Evolutionary conservation across 371 early-diverging fungal species (phyloP), one percentile per base, ranked within the genome.

Genomic region (Apophysomyces elegans): DNA sequence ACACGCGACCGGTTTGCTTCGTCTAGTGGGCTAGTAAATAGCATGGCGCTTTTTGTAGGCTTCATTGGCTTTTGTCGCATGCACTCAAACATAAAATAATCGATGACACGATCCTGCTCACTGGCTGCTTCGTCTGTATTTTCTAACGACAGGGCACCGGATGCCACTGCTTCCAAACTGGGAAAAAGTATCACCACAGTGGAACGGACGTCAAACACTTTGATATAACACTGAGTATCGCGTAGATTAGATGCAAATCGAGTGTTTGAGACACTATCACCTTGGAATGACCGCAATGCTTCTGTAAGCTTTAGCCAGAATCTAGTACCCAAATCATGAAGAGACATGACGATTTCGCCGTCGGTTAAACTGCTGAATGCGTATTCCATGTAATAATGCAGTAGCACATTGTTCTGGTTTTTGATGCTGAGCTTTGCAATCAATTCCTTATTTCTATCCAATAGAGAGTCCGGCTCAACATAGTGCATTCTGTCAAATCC

Each of bases 191-290:
- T 74, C n/a, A 91, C 73, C 13, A 90, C 71, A 70, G 91, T 88
- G 2, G 87, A 84, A 14, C 87, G 78, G 6, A 83, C 69, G 50
- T 87, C 85, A 56, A 86, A 78, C 6, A 86, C 77, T 66, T 90
- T 90, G 59, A 93, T 89, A 75, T 89, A 91, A 59, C 93, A 91
- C 16, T 86, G 77, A 37, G 82, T 82, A 14, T 89, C 71, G 12
- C 70, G 63, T 6, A 84, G 59, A 61, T 78, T 71, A 37, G 72
- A 61, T 9, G 68, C 57, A 16, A 68, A 57, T 7, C 67, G 62
- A n/a, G 68, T 44, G 4, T 77, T 73, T 13, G 74, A 78, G 21
- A 74, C 44, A 14, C 56, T 41, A 21, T 56, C 44, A 6, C 58
- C 60, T 43, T 67, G 59, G 6, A 69, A 67, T 12, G 68, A 57